Conservation (phyloP, 2,329 filamentous ascomycete species). For the Colletotrichum sidae region DNA sequence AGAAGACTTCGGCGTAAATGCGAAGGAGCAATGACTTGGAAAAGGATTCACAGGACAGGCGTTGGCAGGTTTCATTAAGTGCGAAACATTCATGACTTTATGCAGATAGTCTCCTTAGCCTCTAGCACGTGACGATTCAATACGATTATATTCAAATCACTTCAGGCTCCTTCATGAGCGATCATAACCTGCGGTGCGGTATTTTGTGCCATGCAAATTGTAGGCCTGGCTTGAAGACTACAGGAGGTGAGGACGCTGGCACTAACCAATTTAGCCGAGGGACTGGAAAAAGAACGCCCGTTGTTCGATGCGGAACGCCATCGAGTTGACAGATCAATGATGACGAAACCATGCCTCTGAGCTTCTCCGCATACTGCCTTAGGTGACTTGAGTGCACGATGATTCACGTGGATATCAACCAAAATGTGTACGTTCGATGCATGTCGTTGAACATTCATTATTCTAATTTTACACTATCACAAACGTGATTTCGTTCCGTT, state of each 20-base stretch:
- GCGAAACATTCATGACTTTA: constrained; percentile 23
- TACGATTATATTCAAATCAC: not conserved
- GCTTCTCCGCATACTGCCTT: no score
- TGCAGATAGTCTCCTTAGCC: constrained; percentile 6
- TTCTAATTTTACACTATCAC: constrained; percentile 25
- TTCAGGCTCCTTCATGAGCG: no score
- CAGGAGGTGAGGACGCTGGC: no score
- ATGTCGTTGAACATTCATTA: not conserved
- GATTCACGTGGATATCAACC: constrained; percentile 2
- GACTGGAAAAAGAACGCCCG: no score
- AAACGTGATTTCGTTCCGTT: constrained; percentile 16
- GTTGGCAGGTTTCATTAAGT: constrained; percentile 34
- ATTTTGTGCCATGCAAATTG: no score
- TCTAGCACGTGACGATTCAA: constrained; percentile 19
- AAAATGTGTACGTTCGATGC: not conserved
- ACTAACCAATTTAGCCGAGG: no score
- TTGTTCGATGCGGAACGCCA: no score
- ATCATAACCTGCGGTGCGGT: no score
- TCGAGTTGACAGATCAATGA: no score
- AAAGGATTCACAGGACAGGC: constrained; percentile 26
- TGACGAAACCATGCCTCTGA: no score
- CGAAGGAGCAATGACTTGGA: not conserved
- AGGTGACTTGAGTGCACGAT: constrained; percentile 16
- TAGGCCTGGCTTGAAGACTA: no score
- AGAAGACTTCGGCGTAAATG: constrained; percentile 39